Evolutionary conservation across 139 green algal genomes (phyloP).

Genomic region (Chlamydomonas sphaeroides): DNA sequence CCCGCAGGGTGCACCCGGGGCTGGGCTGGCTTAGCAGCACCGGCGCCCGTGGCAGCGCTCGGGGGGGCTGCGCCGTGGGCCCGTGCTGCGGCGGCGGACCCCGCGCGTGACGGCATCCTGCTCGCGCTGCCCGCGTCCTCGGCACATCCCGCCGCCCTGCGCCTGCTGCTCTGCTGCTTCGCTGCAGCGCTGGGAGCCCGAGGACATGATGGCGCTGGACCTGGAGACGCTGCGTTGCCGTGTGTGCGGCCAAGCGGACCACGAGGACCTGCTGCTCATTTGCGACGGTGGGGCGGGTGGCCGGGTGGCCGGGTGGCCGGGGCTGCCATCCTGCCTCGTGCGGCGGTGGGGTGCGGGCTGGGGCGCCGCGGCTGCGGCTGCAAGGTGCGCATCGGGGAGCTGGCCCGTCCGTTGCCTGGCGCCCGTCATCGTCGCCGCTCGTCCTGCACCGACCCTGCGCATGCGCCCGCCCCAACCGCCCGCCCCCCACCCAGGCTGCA

Average conservation of each 20-base stretch:
- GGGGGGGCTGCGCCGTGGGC: not conserved
- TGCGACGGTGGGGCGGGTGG: slow-evolving; percentile 67
- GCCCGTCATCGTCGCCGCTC: not conserved
- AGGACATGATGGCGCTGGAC: slow-evolving; percentile 31
- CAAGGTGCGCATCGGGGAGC: too few species aligned
- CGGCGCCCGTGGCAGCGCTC: too few species aligned
- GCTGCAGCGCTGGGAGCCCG: slow-evolving; percentile 44
- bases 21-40: not conserved
- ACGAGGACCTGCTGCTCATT: slow-evolving; percentile 74
- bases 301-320: not conserved
- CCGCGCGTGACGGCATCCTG: not conserved
- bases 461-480: not conserved
- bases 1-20: too few species aligned
- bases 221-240: slow-evolving; percentile 45
- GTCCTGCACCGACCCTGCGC: not conserved
- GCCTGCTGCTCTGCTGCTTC: not conserved
- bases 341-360: too few species aligned
- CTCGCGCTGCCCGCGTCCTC: not conserved
- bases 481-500: slow-evolving; percentile 61
- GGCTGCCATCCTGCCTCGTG: too few species aligned
- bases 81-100: not conserved
- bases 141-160: not conserved
- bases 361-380: not conserved
- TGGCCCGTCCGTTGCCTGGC: too few species aligned
- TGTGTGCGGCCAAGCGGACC: slow-evolving; percentile 58